Evolutionary conservation across 2,329 filamentous ascomycete species (phyloP).

Genomic region (Macrophomina phaseolina): DNA sequence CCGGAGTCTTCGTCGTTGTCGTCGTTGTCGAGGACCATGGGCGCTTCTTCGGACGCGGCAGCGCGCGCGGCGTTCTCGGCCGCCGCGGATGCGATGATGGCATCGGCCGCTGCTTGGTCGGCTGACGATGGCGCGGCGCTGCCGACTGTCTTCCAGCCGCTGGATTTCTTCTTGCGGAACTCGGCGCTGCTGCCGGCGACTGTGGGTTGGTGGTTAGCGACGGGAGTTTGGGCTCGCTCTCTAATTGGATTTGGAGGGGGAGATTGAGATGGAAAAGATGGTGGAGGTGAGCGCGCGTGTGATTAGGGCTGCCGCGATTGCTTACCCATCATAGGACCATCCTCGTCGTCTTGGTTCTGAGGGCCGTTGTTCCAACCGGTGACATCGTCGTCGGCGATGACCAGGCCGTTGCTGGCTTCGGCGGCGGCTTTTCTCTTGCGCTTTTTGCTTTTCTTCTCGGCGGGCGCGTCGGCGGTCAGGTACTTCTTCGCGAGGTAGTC

Average conservation of each 20-base stretch:
- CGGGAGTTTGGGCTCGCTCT: not conserved
- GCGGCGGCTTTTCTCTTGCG: conserved; percentile 54
- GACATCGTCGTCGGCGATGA: conserved; percentile 60
- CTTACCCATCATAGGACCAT: conserved; percentile 52
- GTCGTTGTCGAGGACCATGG: conserved; percentile 51
- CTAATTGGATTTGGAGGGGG: not conserved
- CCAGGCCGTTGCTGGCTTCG: conserved; percentile 43
- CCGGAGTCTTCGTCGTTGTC: conserved; percentile 51
- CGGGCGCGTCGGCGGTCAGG: conserved; percentile 67
- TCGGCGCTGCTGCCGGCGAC: conserved; percentile 46
- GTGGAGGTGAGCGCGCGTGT: conserved; percentile 41
- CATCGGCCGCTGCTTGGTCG: conserved; percentile 73
- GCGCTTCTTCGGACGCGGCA: conserved; percentile 52
- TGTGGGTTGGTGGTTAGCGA: conserved; percentile 25
- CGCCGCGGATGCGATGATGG: conserved; percentile 75
- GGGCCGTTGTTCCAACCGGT: conserved; percentile 57
- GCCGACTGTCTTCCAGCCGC: conserved; percentile 73
- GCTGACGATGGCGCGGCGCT: conserved; percentile 55
- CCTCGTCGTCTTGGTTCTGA: conserved; percentile 62
- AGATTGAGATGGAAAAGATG: conserved; percentile 27
- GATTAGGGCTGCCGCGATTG: conserved; percentile 32
- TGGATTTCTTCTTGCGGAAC: conserved; percentile 72
- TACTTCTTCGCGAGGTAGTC: conserved; percentile 93
- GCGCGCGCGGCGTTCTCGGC: conserved; percentile 65
- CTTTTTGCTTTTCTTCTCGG: conserved; percentile 58